phyloP scores from a whole-genome alignment of 495 filamentous ascomycete genomes.

The Penicillium turbatum region DNA sequence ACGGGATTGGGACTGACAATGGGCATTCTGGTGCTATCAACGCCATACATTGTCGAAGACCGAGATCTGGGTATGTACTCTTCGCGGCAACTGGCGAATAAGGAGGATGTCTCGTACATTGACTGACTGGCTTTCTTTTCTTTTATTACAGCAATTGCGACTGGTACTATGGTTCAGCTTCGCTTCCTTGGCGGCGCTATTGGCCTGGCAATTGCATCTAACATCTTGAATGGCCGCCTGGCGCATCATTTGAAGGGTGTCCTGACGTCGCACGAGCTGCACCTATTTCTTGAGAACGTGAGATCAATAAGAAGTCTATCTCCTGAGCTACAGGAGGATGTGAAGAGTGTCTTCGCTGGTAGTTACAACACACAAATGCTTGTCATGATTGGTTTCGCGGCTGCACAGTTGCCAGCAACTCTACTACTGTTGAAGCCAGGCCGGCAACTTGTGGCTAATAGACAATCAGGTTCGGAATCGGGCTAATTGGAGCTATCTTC shows the following conservation, averaged over 20 bases:
- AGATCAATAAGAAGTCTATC: conserved; percentile 9
- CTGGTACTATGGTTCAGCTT: conserved; percentile 52
- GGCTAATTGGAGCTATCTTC: not conserved
- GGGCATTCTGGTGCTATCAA: conserved; percentile 48
- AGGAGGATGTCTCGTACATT: not conserved
- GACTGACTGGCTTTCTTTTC: not conserved
- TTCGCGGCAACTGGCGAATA: not conserved
- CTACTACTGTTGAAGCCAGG: conserved; percentile 20
- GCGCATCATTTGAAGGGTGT: conserved; percentile 16
- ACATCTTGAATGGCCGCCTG: conserved; percentile 31
- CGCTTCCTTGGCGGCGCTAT: conserved; percentile 56
- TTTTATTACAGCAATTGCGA: conserved; percentile 41
- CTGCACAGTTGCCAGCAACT: conserved; percentile 19
- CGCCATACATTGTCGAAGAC: conserved; percentile 44
- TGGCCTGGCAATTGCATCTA: conserved; percentile 44
- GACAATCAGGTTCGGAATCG: not conserved
- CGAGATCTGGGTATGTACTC: conserved; percentile 41
- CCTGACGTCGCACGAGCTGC: conserved; percentile 18
- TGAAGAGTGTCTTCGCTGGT: conserved; percentile 17
- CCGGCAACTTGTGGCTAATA: conserved; percentile 16
- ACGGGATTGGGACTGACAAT: conserved; percentile 39
- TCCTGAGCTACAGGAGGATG: conserved; percentile 9
- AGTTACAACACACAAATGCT: conserved; percentile 25
- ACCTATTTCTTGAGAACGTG: conserved; percentile 25
- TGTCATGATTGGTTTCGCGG: conserved; percentile 33